Evolutionary conservation across 257 asterid species (phyloP), one percentile per base, ranked within the genome.

Genomic region (Solanum raphanifolium): DNA sequence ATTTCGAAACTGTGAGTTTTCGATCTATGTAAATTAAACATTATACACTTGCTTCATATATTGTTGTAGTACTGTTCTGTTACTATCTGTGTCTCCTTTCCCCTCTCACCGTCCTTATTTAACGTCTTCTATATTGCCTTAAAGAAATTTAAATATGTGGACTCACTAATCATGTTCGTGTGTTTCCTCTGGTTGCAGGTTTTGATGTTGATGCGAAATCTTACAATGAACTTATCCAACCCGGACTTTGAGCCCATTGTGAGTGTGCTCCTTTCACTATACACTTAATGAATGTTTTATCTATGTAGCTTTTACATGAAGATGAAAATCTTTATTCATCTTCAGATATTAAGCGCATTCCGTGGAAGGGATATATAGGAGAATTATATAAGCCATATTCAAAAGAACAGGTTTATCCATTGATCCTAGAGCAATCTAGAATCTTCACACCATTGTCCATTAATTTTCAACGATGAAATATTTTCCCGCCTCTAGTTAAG

Each of bases 171-270:
- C 34, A 29, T 86, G 13, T 32, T 74, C 31, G n/a, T 65, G 75
- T 83, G 71, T 78, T 55, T 81, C 35, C 29, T 66, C 13, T 83
- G 89, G 90, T 88, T 93, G 95, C 96, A 96, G 99, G 99, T 94
- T 88, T 87, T 95, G 90, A 87, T 96, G 92, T 90, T 96, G 95
- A 94, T 95, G 97, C 93, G 91, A 86, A 96, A 96, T 90, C 99
- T 96, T 85, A 93, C 95, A 86, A 85, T 94, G 92, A 96, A 96
- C 93, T 92, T 96, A 91, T 90, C 98, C 73, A 94, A 90, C 90
- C 99, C 98, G 48, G 98, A 94, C 87, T 95, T 93, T 88, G 98
- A 94, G 91, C 93, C 98, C 86, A 89, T 94, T 78, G 98, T 96
- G 90, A 94, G 98, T 92, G 87, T 71, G 34, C 69, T 89, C 89